Conservation (phyloP, 805 yeast genomes). For the Teunomyces barrocoloradensis region DNA sequence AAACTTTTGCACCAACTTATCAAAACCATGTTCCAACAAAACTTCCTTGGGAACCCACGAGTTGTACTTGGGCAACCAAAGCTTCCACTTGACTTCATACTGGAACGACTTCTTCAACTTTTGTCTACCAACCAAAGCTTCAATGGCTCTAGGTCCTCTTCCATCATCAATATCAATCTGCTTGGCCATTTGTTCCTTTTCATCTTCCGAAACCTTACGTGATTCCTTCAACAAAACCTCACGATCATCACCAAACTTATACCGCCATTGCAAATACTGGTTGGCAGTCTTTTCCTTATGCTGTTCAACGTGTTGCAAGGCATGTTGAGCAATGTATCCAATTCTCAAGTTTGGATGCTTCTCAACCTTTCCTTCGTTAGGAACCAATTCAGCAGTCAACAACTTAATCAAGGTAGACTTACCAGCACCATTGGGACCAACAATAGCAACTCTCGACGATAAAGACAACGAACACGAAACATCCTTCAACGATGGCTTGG, state of each 20-base stretch:
- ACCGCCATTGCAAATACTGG: slow-evolving; percentile 98
- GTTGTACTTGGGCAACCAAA: slow-evolving; percentile 88
- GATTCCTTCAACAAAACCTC: slow-evolving; percentile 93
- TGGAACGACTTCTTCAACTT: slow-evolving; percentile 95
- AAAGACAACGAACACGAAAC: slow-evolving; percentile 90
- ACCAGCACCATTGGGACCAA: slow-evolving; percentile 99
- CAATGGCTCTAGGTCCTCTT: slow-evolving; percentile 81
- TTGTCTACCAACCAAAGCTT: slow-evolving; percentile 96
- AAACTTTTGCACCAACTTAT: slow-evolving; percentile 42
- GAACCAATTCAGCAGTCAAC: slow-evolving; percentile 87
- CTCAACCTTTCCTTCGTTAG: slow-evolving; percentile 86
- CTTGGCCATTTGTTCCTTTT: slow-evolving; percentile 71
- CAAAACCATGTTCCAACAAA: slow-evolving; percentile 61
- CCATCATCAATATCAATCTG: slow-evolving; percentile 83
- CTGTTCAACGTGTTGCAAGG: slow-evolving; percentile 93
- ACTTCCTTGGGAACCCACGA: slow-evolving; percentile 88
- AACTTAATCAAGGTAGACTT: slow-evolving; percentile 93
- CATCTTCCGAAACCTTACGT: slow-evolving; percentile 75
- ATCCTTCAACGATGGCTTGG: slow-evolving; percentile 72
- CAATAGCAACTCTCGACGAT: slow-evolving; percentile 94
- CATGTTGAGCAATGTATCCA: slow-evolving; percentile 98
- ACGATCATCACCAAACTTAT: slow-evolving; percentile 96
- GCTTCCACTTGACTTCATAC: slow-evolving; percentile 93
- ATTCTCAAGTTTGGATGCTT: slow-evolving; percentile 97
- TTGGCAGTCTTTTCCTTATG: slow-evolving; percentile 98